These are phyloP conservation scores for Aspergillus affinis DNA, from an alignment of 495 filamentous ascomycete genomes.

Conservation along the genomic window DNA sequence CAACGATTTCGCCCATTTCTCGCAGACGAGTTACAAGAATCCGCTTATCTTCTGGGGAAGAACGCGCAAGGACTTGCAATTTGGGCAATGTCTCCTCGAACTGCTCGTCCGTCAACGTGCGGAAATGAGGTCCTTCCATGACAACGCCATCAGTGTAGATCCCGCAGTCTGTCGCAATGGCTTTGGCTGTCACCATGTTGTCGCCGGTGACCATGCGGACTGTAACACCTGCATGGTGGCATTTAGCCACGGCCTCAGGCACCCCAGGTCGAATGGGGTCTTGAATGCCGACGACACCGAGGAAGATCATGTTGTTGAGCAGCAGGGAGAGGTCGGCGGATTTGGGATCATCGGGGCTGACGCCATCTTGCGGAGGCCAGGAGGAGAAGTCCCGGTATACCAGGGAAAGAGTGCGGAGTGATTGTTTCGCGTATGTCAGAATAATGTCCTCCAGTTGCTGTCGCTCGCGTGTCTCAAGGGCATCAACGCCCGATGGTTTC, in stretches of 20 bases:
- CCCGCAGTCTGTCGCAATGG: slow-evolving; percentile 63
- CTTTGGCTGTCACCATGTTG: slow-evolving; percentile 70
- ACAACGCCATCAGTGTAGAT: slow-evolving; percentile 52
- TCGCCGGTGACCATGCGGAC: slow-evolving; percentile 85
- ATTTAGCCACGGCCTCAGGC: slow-evolving; percentile 61
- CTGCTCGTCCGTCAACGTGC: slow-evolving; percentile 57
- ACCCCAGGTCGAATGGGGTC: slow-evolving; percentile 73
- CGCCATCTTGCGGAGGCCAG: slow-evolving; percentile 65
- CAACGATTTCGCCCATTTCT: slow-evolving; percentile 75
- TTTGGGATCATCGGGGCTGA: slow-evolving; percentile 39
- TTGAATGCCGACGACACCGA: slow-evolving; percentile 74
- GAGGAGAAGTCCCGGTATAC: slow-evolving; percentile 73
- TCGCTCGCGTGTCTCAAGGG: slow-evolving; percentile 40
- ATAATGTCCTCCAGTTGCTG: slow-evolving; percentile 55
- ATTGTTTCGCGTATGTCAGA: slow-evolving; percentile 66
- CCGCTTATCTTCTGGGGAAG: slow-evolving; percentile 65
- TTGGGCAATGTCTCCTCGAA: slow-evolving; percentile 58
- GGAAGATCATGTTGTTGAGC: slow-evolving; percentile 56
- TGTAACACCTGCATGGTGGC: slow-evolving; percentile 67
- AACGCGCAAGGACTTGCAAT: slow-evolving; percentile 65
- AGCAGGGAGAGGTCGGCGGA: slow-evolving; percentile 36
- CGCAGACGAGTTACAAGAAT: slow-evolving; percentile 69
- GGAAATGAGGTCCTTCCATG: slow-evolving; percentile 64
- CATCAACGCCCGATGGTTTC: slow-evolving; percentile 57
- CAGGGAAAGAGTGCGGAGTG: slow-evolving; percentile 76